Conservation (phyloP, 805 yeast genomes). For the Suhomyces sp. region DNA sequence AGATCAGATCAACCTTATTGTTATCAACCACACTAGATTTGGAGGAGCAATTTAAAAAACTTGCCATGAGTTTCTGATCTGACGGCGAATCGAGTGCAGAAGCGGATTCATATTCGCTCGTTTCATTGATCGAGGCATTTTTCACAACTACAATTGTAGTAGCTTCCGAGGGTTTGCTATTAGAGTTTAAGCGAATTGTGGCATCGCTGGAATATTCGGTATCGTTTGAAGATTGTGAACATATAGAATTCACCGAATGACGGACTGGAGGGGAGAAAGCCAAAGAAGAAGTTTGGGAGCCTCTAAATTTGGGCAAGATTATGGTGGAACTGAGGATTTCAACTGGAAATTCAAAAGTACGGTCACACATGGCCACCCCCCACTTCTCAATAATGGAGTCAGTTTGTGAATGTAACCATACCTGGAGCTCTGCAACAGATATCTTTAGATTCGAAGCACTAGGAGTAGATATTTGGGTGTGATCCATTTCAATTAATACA, state of each 20-base stretch:
- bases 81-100: constrained; percentile 19
- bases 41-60: neutral
- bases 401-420: constrained; percentile 28
- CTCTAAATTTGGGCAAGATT: constrained; percentile 7
- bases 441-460: constrained; percentile 23
- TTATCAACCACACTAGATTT: neutral
- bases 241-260: neutral
- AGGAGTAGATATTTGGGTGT: constrained; percentile 15
- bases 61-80: constrained; percentile 2
- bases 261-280: neutral
- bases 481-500: constrained; percentile 10
- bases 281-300: neutral
- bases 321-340: constrained; percentile 37
- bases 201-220: neutral
- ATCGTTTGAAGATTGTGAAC: neutral
- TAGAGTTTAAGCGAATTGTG: neutral
- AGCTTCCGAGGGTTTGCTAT: neutral
- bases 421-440: constrained; percentile 5
- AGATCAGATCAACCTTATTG: neutral
- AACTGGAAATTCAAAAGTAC: constrained; percentile 27
- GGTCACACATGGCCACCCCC: constrained; percentile 41
- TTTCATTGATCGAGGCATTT: neutral
- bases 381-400: constrained; percentile 41
- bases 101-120: neutral
- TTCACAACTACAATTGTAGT: neutral